A percentile compares a stretch with the other conserved stretches of the same genome.
phyloP scores from a whole-genome alignment of 2,329 filamentous ascomycete species.

The Cercospora beticola region DNA sequence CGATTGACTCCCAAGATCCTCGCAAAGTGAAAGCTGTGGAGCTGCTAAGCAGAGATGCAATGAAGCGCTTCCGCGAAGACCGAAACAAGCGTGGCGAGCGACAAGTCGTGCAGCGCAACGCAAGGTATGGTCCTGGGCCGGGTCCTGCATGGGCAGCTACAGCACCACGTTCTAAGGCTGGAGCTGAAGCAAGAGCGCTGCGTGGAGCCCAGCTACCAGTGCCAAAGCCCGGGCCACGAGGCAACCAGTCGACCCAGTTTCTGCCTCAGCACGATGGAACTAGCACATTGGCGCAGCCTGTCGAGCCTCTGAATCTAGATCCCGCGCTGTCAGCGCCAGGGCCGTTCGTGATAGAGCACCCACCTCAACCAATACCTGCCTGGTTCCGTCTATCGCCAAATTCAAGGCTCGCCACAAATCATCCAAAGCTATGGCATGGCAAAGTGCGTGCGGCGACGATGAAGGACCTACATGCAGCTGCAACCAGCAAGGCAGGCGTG shows the following conservation, averaged over 20 bases:
- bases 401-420: conserved; percentile 55
- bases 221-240: conserved; percentile 12
- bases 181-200: conserved; percentile 10
- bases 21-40: conserved; percentile 66
- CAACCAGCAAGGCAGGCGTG: conserved; percentile 55
- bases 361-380: conserved; percentile 50
- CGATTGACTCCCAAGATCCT: conserved; percentile 25
- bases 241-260: conserved; percentile 1
- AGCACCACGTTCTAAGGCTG: conserved; percentile 23
- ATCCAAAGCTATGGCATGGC: conserved; percentile 62
- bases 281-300: conserved; percentile 21
- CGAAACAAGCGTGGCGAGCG: conserved; percentile 47
- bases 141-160: conserved; percentile 38
- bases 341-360: conserved; percentile 33
- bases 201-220: conserved; percentile 11
- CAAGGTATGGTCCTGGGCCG: conserved; percentile 43
- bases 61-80: conserved; percentile 73
- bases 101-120: conserved; percentile 26
- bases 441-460: conserved; percentile 61
- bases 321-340: conserved; percentile 22
- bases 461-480: conserved; percentile 62
- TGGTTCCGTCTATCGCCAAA: conserved; percentile 68
- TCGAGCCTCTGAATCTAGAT: conserved; percentile 26
- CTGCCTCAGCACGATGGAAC: conserved; percentile 5
- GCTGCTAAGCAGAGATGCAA: conserved; percentile 70